Evolutionary conservation across 2,329 filamentous ascomycete species (phyloP).

Genomic region (Nectriaceae sp.): DNA sequence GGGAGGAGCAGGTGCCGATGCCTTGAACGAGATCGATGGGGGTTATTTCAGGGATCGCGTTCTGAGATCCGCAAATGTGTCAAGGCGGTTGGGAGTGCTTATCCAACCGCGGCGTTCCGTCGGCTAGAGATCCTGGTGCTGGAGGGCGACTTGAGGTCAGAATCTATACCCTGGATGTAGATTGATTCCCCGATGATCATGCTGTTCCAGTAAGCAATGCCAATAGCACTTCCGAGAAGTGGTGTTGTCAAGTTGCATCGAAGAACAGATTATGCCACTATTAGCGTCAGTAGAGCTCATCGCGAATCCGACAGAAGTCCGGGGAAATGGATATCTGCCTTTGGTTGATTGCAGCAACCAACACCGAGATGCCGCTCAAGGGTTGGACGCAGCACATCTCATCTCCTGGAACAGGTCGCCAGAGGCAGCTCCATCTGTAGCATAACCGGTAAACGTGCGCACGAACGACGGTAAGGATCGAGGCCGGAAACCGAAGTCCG

Average conservation of each 20-base stretch:
- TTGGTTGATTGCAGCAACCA: background rate
- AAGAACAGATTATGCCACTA: too few relatives aligned
- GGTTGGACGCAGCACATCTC: background rate
- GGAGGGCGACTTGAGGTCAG: too few relatives aligned
- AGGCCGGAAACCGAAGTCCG: background rate
- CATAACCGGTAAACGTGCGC: background rate
- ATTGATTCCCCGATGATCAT: background rate
- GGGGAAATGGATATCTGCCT: background rate
- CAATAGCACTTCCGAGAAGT: too few relatives aligned
- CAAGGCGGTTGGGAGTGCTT: background rate
- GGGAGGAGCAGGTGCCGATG: slow-evolving; percentile 10
- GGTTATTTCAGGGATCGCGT: background rate
- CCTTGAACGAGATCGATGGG: background rate
- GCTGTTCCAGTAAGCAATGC: too few relatives aligned
- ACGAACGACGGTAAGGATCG: background rate
- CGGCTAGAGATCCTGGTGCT: too few relatives aligned
- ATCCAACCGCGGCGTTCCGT: background rate
- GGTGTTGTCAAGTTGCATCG: too few relatives aligned
- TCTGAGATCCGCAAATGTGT: background rate
- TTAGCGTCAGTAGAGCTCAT: too few relatives aligned
- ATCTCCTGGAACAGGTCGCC: background rate
- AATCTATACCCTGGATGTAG: too few relatives aligned
- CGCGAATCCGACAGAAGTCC: background rate
- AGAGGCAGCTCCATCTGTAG: background rate
- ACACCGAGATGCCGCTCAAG: background rate